Conservation (phyloP, 2,329 filamentous ascomycete species). For the Colletotrichum phormii region DNA sequence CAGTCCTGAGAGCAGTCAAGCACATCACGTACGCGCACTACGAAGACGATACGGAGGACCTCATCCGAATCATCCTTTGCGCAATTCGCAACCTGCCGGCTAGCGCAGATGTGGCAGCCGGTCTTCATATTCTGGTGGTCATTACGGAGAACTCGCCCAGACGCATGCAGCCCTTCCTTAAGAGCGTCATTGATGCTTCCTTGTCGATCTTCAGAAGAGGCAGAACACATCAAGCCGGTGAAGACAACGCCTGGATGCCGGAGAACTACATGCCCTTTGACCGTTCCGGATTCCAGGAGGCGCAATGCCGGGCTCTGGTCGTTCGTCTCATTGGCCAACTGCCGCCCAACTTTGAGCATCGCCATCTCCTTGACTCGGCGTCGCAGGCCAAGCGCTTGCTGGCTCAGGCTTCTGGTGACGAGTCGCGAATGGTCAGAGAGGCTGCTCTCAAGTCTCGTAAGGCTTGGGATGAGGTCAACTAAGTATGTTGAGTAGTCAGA, state of each 20-base stretch:
- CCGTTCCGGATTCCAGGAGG: conserved; percentile 15
- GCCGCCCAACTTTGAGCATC: conserved; percentile 60
- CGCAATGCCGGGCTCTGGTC: conserved; percentile 57
- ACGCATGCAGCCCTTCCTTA: conserved; percentile 59
- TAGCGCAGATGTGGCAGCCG: conserved; percentile 58
- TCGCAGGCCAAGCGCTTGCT: conserved; percentile 59
- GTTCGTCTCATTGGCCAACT: conserved; percentile 61
- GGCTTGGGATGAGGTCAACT: conserved; percentile 57
- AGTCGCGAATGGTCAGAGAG: conserved; percentile 63
- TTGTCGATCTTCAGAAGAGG: conserved; percentile 46
- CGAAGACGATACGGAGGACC: conserved; percentile 59
- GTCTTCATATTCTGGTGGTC: conserved; percentile 60
- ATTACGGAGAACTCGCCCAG: conserved; percentile 60
- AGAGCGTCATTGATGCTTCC: conserved; percentile 60
- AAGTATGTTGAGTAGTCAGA: background rate
- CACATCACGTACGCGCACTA: conserved; percentile 64
- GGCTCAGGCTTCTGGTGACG: conserved; percentile 63
- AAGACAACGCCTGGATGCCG: conserved; percentile 46
- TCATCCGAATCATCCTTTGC: conserved; percentile 62
- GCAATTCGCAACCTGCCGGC: conserved; percentile 55
- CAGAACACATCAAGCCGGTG: conserved; percentile 29
- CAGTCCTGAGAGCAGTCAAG: conserved; percentile 60
- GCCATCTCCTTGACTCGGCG: conserved; percentile 57
- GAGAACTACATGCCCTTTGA: conserved; percentile 39
- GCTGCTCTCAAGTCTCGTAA: conserved; percentile 60